Evolutionary conservation across 495 filamentous ascomycete species (phyloP).

Genomic region (Usnea hakonensis): DNA sequence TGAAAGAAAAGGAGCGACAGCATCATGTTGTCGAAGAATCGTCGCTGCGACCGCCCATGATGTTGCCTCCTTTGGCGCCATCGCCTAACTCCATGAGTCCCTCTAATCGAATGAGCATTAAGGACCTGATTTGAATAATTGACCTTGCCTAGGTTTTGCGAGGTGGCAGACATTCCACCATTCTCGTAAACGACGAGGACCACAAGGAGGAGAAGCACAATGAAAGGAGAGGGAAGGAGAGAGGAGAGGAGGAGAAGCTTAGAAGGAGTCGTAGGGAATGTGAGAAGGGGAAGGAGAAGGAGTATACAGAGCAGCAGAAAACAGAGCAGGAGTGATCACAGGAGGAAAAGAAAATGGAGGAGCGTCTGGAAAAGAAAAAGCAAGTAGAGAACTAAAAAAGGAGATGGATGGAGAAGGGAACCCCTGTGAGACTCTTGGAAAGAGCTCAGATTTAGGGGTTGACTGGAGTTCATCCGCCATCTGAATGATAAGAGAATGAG

Average conservation of each 20-base stretch:
- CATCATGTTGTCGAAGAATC: not conserved
- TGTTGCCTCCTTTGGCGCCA: slow-evolving; percentile 14
- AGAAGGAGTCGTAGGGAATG: no score
- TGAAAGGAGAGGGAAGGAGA: no score
- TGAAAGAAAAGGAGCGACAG: slow-evolving; percentile 10
- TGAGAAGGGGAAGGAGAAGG: no score
- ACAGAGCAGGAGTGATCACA: no score
- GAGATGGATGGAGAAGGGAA: no score
- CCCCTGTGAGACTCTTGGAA: no score
- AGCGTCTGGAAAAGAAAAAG: no score
- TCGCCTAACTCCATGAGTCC: slow-evolving; percentile 12
- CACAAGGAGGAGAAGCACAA: no score
- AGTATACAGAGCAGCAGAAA: no score
- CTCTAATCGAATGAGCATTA: slow-evolving; percentile 21
- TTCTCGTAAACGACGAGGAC: not conserved
- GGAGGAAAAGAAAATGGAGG: no score
- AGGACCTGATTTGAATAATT: slow-evolving; percentile 12
- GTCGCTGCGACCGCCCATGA: slow-evolving; percentile 13
- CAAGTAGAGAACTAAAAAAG: not conserved
- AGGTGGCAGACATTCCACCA: not conserved
- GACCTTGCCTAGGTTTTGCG: not conserved
- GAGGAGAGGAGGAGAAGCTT: no score
- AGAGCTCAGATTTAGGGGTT: not conserved
- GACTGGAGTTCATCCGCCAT: not conserved
- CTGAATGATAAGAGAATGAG: not conserved